phyloP scores from a whole-genome alignment of 1,284 basidiomycete genomes.

The Phlebopus sp. region DNA sequence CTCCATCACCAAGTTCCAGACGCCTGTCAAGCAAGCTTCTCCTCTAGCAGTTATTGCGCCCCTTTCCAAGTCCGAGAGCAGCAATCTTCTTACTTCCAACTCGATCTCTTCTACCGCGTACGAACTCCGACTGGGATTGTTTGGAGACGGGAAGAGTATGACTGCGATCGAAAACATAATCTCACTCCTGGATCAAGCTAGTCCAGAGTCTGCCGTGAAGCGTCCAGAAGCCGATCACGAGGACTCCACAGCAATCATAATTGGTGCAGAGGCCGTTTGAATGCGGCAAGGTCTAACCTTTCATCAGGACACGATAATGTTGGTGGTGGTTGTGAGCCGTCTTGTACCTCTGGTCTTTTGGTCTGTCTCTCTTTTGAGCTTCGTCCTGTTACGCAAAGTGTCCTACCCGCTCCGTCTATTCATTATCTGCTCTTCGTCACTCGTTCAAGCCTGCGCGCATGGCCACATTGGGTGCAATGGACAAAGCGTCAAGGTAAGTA shows the following conservation, averaged over 20 bases:
- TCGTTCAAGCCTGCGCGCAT: too few relatives aligned
- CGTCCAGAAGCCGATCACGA: conserved; percentile 1
- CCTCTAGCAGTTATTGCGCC: conserved; percentile 16
- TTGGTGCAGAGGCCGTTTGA: conserved; percentile 11
- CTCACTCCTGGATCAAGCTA: conserved; percentile 29
- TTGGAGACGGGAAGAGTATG: conserved; percentile 24
- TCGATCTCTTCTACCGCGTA: conserved; percentile 32
- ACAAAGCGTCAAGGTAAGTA: too few relatives aligned
- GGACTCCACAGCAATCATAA: not conserved
- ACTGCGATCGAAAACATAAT: conserved; percentile 25
- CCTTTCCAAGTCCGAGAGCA: conserved; percentile 14
- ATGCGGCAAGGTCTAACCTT: too few relatives aligned
- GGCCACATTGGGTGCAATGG: too few relatives aligned
- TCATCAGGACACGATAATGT: not conserved
- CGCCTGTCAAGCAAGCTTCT: not conserved
- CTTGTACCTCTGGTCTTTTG: not conserved
- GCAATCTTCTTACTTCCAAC: conserved; percentile 16
- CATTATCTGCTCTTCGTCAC: too few relatives aligned
- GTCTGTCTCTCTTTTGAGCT: not conserved
- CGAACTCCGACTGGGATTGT: conserved; percentile 24
- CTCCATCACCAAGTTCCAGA: not conserved
- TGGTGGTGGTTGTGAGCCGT: too few relatives aligned
- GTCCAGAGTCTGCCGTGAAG: conserved; percentile 8
- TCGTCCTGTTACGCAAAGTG: not conserved
- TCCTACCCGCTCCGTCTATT: not conserved